Evolutionary conservation across 768 basidiomycete species (phyloP).

Genomic region (Albatrellus ellisii): DNA sequence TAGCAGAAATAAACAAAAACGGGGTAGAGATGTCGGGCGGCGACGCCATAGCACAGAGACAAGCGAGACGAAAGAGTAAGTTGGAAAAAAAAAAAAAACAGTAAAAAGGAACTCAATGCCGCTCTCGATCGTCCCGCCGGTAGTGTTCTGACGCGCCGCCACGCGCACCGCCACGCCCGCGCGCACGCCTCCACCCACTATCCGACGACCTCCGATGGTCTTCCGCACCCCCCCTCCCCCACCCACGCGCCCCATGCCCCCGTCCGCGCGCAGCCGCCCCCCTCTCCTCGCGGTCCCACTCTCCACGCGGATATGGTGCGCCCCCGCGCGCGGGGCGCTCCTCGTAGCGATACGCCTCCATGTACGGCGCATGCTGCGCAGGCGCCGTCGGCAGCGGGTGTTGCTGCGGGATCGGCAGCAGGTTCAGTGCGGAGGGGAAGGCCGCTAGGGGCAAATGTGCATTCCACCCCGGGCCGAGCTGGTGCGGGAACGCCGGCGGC

Average conservation of each 20-base stretch:
- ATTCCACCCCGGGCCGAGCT: background rate
- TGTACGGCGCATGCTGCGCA: background rate
- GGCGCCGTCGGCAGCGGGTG: background rate
- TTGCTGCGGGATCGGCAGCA: background rate
- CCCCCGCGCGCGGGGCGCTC: background rate
- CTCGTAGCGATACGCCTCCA: background rate
- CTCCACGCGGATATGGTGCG: background rate
- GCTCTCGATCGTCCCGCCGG: too few relatives aligned
- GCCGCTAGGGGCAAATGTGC: background rate
- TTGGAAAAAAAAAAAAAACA: too few relatives aligned
- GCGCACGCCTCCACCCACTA: background rate
- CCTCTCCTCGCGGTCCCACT: background rate
- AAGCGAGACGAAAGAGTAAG: too few relatives aligned
- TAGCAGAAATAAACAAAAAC: too few relatives aligned
- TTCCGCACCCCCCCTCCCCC: background rate
- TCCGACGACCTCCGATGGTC: background rate
- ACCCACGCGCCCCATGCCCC: background rate
- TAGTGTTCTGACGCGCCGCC: too few relatives aligned
- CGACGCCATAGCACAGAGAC: too few relatives aligned
- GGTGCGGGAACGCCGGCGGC: background rate
- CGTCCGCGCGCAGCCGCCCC: conserved; percentile 1
- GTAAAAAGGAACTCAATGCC: too few relatives aligned
- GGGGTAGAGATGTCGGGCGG: too few relatives aligned
- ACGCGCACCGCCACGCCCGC: background rate
- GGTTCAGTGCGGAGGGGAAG: background rate